These are phyloP conservation scores for Dioszegia hungarica DNA, from an alignment of 768 basidiomycete species.

Conservation along the genomic window DNA sequence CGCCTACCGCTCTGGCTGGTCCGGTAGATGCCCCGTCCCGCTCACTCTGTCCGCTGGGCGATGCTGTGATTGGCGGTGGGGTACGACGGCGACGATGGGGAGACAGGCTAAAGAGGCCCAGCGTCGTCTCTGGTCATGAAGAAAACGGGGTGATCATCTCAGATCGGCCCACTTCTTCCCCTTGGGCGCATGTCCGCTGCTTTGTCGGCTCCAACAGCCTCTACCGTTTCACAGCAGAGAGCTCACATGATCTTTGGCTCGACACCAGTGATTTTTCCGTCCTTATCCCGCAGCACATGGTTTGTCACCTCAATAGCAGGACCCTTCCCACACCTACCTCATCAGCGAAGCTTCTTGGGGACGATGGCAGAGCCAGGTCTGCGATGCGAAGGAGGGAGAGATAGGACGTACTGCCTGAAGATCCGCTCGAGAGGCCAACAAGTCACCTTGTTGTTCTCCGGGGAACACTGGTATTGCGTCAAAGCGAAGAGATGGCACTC, in stretches of 20 bases:
- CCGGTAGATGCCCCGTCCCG: no score
- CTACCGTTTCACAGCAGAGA: no score
- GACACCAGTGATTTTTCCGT: slow-evolving; percentile 11
- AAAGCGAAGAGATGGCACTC: slow-evolving; percentile 38
- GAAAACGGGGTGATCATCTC: slow-evolving; percentile 5
- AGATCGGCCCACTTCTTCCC: slow-evolving; percentile 32
- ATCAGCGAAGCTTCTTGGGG: background rate
- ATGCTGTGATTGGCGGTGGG: no score
- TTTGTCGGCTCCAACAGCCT: no score
- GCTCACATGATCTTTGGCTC: slow-evolving; percentile 32
- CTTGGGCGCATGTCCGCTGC: slow-evolving; percentile 28
- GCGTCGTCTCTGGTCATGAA: no score
- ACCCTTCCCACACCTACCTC: slow-evolving; percentile 27
- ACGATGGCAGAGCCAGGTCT: background rate
- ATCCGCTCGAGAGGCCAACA: slow-evolving; percentile 46
- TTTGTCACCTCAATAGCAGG: slow-evolving; percentile 43
- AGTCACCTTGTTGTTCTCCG: slow-evolving; percentile 28
- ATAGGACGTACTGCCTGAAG: slow-evolving; percentile 41
- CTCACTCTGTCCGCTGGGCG: no score
- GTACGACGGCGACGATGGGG: no score
- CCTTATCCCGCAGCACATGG: slow-evolving; percentile 1
- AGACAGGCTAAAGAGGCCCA: no score
- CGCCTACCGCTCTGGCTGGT: no score
- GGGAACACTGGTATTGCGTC: slow-evolving; percentile 45
- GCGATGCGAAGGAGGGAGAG: no score